These are phyloP conservation scores for Aspergillus sp. DNA, from an alignment of 2,329 filamentous ascomycete genomes.

Conservation along the genomic window DNA sequence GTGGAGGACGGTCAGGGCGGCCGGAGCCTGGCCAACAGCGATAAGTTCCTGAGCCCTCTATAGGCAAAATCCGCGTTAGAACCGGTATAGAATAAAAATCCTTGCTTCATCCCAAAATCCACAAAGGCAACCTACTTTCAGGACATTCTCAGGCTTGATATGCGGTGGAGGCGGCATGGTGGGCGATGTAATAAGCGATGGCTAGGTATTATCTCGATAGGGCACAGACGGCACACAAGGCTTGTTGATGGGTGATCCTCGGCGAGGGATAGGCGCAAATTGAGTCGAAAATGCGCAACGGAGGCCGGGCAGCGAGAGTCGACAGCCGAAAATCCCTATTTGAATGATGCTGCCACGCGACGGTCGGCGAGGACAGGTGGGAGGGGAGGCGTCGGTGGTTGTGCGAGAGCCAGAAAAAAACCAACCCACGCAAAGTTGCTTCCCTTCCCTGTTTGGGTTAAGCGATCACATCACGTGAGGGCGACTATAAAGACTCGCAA, in stretches of 20 bases:
- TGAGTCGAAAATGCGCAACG: conserved; percentile 23
- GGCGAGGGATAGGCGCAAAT: conserved; percentile 13
- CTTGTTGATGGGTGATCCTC: neutral
- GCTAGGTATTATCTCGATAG: conserved; percentile 5
- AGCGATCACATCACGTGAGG: conserved; percentile 36
- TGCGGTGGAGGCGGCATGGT: conserved; percentile 92
- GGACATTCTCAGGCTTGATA: conserved; percentile 98
- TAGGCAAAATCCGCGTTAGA: conserved; percentile 22
- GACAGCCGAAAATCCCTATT: conserved; percentile 21
- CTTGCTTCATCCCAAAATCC: conserved; percentile 2
- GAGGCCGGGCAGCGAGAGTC: conserved; percentile 30
- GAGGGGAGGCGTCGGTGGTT: conserved; percentile 23
- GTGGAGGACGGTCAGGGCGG: conserved; percentile 91
- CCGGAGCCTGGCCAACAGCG: conserved; percentile 88
- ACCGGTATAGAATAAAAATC: neutral
- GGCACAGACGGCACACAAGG: conserved; percentile 17
- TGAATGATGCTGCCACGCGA: conserved; percentile 37
- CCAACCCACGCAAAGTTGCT: conserved; percentile 11
- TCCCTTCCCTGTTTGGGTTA: conserved; percentile 36
- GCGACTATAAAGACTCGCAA: neutral
- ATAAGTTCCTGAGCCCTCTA: conserved; percentile 95
- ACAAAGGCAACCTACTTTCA: conserved; percentile 61
- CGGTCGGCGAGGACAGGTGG: conserved; percentile 28
- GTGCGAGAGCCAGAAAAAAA: conserved; percentile 38
- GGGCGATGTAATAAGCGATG: conserved; percentile 35